Base-by-base conservation (phyloP, 2,329 filamentous ascomycete species). In the Aspergillus tanneri region DNA sequence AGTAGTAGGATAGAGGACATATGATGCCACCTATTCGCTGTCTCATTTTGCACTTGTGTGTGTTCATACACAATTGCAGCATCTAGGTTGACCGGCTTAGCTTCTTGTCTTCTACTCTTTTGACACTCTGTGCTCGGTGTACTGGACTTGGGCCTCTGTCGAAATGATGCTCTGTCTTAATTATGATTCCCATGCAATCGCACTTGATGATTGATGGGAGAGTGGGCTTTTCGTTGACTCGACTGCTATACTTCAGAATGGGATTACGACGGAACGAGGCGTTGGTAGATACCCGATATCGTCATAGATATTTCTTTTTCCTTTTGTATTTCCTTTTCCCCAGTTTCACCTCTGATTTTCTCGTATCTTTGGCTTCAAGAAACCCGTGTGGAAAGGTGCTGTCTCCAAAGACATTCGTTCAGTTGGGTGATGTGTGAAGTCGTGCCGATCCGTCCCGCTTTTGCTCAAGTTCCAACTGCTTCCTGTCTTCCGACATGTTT, bases 231-330 rank as follows among this genome's bases (percentile, higher is more conserved):
- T 59, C 49, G 24, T 42, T 57, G 50, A 57, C 51, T 57, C 56
- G 55, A 56, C 56, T 58, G 53, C 51, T 63, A 54, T 58, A 53
- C 30, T 40, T 54, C 51, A 59, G 61, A 55, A 65, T 55, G 58
- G 65, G 65, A 66, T 64, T 60, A 70, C 61, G 65, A 68, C 52
- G 68, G 69, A 65, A 68, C 63, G 64, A 68, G 67, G 68, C 67
- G 66, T 71, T 70, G 65, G 62, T 67, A 71, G 67, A 71, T 71
- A 71, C 69, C 69, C 68, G 66, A 56, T 62, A 61, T 62, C 59
- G 61, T 59, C 62, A 64, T 64, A 62, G 62, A 62, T 61, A 45
- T 54, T 60, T 47, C 35, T 46, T 42, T 52, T 48, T 49, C 14
- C 3, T 28, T 28, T 34, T 18, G 30, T 34, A 34, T 34, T 18